Conservation (phyloP, 164 flowering plant genomes). For the Euptelea pleiosperma region DNA sequence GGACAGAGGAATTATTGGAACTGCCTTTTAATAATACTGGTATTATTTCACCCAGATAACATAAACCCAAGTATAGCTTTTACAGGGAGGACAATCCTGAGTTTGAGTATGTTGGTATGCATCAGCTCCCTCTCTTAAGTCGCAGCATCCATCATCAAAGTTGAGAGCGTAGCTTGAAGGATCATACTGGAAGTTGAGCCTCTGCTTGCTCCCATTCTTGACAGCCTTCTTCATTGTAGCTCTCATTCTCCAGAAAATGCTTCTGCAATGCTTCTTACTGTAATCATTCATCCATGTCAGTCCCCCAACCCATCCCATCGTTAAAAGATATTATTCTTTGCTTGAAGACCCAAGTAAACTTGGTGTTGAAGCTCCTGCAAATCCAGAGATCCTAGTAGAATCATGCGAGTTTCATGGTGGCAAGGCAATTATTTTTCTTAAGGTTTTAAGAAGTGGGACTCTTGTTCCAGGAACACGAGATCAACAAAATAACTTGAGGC, state of each 20-base stretch:
- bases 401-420: too few relatives aligned
- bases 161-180: conserved; percentile 82
- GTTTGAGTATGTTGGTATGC: conserved; percentile 11
- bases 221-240: conserved; percentile 52
- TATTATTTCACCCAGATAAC: too few relatives aligned
- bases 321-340: neutral
- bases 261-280: conserved; percentile 51
- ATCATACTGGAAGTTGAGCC: conserved; percentile 63
- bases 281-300: conserved; percentile 32
- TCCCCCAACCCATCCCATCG: conserved; percentile 32
- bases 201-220: conserved; percentile 32
- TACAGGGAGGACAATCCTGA: too few relatives aligned
- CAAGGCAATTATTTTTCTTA: neutral
- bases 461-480: neutral
- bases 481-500: neutral
- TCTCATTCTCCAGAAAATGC: conserved; percentile 53
- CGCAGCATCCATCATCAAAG: conserved; percentile 61
- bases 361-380: neutral
- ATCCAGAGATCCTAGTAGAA: too few relatives aligned
- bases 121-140: conserved; percentile 13
- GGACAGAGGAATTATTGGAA: too few relatives aligned
- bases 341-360: neutral
- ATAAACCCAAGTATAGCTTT: too few relatives aligned
- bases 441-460: neutral
- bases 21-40: too few relatives aligned